These are phyloP conservation scores for Podaxis sp. DNA, from an alignment of 768 basidiomycete genomes.

Conservation along the genomic window DNA sequence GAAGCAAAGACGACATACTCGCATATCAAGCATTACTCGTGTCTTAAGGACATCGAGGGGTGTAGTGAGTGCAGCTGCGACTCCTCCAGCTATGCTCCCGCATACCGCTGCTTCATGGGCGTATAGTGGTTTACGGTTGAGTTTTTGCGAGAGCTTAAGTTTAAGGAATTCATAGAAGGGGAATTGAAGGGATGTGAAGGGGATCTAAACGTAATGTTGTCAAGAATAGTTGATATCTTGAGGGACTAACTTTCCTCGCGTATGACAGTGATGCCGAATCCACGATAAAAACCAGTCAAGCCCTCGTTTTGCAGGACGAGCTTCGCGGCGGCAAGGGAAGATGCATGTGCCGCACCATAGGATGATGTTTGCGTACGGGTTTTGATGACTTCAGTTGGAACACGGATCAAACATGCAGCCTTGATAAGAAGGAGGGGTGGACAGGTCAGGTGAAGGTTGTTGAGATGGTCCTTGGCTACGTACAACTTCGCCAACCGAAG, in stretches of 20 bases:
- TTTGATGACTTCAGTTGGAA: constrained; percentile 96
- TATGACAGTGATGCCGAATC: constrained; percentile 77
- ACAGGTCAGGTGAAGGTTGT: constrained; percentile 9
- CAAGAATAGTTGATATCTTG: constrained; percentile 18
- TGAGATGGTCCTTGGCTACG: constrained; percentile 16
- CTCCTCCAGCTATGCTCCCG: constrained; percentile 87
- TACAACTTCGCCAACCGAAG: constrained; percentile 62
- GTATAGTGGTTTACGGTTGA: constrained; percentile 57
- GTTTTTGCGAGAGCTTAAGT: constrained; percentile 50
- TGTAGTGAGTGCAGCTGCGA: constrained; percentile 88
- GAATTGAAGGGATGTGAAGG: constrained; percentile 95
- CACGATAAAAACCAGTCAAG: constrained; percentile 80
- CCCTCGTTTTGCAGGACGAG: constrained; percentile 64
- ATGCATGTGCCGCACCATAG: constrained; percentile 55
- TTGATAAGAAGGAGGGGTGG: constrained; percentile 27
- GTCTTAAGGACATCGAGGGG: constrained; percentile 98
- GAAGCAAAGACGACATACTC: constrained; percentile 45
- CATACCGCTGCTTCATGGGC: constrained; percentile 83
- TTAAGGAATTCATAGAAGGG: constrained; percentile 93
- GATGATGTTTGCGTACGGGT: constrained; percentile 86
- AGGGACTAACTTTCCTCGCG: constrained; percentile 34
- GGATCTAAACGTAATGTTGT: constrained; percentile 59
- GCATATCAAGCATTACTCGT: constrained; percentile 90
- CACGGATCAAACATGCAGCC: constrained; percentile 90
- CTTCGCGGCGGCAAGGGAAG: constrained; percentile 61